Base-by-base conservation (phyloP, 2,329 filamentous ascomycete species). In the Aspergillus costaricaensis region DNA sequence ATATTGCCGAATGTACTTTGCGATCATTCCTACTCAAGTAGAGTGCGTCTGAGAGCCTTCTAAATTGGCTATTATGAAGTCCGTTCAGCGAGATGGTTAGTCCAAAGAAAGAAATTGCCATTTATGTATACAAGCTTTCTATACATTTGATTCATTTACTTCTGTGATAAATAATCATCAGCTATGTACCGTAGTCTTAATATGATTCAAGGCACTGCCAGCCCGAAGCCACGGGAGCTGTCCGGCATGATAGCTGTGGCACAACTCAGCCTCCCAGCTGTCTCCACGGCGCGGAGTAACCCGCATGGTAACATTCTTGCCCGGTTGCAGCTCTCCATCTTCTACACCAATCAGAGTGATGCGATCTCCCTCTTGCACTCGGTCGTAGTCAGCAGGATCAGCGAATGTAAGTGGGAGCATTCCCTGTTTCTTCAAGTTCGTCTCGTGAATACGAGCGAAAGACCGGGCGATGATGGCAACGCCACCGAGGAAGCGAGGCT, bases 351-450 rank as follows among this genome's bases (percentile, higher is more conserved):
- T 8, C 30, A 68, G 48, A 1, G 59, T 62, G 21, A 69, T 67
- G n/a, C 60, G 58, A 57, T 68, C 66, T 2, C 64, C 65, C 6
- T 67, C 61, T 10, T 41, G 23, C 21, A 74, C 65, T 3, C 56
- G 59, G 49, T 97, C 93, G 79, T 98, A 98, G 80, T 97, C 94
- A 73, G 88, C 92, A 54, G 92, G 91, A 76, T 96, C 87, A 57
- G 86, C 81, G 82, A 98, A 98, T 68, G 92, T 96, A 66, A 98
- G 86, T 72, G 94, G 94, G 81, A 97, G 89, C 92, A 98, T 96
- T 79, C 94, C 94, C 86, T 97, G 94, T 88, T 98, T 98, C 91
- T 97, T 98, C 83, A 98, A 82, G 86, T 98, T 98, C 83, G 94
- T 97, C 86, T 97, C 94, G 85, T 98, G 94, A 75, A 98, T 98